Evolutionary conservation across 2,329 filamentous ascomycete species (phyloP).

Genomic region (Karstenula rhodostoma): DNA sequence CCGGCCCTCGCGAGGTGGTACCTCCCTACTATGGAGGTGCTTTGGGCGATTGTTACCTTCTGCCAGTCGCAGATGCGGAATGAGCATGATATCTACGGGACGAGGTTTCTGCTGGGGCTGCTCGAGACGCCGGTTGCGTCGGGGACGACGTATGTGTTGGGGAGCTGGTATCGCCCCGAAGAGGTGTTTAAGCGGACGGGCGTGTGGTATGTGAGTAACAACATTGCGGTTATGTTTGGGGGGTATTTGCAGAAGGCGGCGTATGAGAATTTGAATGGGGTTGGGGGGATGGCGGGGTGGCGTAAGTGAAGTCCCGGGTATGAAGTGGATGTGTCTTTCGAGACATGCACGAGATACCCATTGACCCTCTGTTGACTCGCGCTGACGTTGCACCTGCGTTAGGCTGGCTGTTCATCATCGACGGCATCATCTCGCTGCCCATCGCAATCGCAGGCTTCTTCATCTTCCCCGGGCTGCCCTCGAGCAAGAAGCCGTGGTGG

Average conservation of each 20-base stretch:
- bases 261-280: slow-evolving; percentile 61
- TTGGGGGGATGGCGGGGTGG: slow-evolving; percentile 60
- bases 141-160: slow-evolving; percentile 49
- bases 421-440: slow-evolving; percentile 64
- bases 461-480: slow-evolving; percentile 62
- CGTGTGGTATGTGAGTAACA: slow-evolving; percentile 62
- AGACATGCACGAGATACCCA: too few relatives aligned
- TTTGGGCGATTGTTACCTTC: slow-evolving; percentile 53
- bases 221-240: slow-evolving; percentile 64
- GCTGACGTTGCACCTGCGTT: too few relatives aligned
- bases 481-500: slow-evolving; percentile 60
- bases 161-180: slow-evolving; percentile 54
- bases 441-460: slow-evolving; percentile 64
- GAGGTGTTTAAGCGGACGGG: slow-evolving; percentile 64
- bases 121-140: slow-evolving; percentile 47
- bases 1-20: slow-evolving; percentile 48
- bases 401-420: slow-evolving; percentile 64
- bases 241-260: slow-evolving; percentile 65
- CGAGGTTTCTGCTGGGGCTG: slow-evolving; percentile 49
- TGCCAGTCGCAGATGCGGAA: slow-evolving; percentile 49
- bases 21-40: slow-evolving; percentile 51
- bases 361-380: too few relatives aligned
- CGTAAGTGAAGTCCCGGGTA: slow-evolving; percentile 10
- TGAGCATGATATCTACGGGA: slow-evolving; percentile 50
- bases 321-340: too few relatives aligned